Conservation (phyloP, 1,139 yeast species). For the Protomyces lactucae-debilis region DNA sequence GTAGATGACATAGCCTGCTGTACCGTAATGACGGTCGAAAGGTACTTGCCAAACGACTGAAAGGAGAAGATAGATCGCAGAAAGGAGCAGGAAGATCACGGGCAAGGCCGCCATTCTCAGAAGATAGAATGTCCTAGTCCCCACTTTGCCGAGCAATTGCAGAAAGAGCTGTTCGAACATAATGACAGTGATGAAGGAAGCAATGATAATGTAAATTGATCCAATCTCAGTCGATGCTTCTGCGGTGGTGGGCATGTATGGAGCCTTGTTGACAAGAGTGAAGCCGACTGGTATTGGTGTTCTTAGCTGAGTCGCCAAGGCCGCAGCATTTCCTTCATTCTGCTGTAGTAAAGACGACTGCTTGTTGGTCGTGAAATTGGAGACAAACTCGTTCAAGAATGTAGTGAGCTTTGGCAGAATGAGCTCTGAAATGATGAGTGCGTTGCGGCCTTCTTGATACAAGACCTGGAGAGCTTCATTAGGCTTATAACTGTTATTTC, state of each 20-base stretch:
- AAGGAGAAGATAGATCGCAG: conserved; percentile 53
- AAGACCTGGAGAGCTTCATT: conserved; percentile 16
- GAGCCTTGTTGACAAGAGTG: conserved; percentile 13
- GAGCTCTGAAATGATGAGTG: conserved; percentile 9
- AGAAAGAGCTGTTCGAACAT: conserved; percentile 55
- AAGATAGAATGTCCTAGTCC: conserved; percentile 46
- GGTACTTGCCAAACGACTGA: conserved; percentile 60
- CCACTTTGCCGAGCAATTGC: conserved; percentile 46
- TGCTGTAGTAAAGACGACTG: conserved; percentile 10
- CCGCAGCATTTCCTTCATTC: conserved; percentile 16
- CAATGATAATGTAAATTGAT: conserved; percentile 63
- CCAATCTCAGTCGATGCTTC: conserved; percentile 49
- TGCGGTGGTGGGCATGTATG: conserved; percentile 13
- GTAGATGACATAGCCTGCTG: conserved; percentile 57
- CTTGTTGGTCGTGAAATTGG: conserved; percentile 7
- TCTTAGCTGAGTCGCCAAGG: conserved; percentile 11
- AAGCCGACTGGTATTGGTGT: conserved; percentile 11
- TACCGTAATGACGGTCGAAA: conserved; percentile 52
- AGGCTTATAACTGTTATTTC: conserved; percentile 15
- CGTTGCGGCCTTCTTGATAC: conserved; percentile 23
- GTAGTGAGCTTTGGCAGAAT: conserved; percentile 8
- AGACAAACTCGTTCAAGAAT: not conserved
- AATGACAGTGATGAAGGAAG: conserved; percentile 59
- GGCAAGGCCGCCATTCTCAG: conserved; percentile 49
- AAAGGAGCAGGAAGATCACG: conserved; percentile 49